Base-by-base conservation (phyloP, 345 rosid species). In the Theobroma cacao region DNA sequence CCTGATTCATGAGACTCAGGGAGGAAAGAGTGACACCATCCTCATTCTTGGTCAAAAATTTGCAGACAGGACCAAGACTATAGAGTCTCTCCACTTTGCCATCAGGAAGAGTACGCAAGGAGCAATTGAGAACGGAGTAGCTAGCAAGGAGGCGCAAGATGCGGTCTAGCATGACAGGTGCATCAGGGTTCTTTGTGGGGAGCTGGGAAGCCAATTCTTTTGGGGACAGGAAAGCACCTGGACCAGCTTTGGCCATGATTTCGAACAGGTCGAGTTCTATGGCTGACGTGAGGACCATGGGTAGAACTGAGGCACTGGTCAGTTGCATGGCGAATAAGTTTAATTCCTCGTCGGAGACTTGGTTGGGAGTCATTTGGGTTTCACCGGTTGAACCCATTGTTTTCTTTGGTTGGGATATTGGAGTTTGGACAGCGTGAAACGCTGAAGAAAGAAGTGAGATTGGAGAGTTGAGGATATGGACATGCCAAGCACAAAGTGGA, bases 281-380 rank as follows among this genome's bases (percentile, higher is more conserved):
- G 75, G 98, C 96, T 1, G 99, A n/a, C 82, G 92, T 93, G 45
- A 95, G 92, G 65, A 86, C 89, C 98, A 93, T 95, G 0, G 99
- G 97, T 8, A 93, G 90, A 48, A 91, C 93, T 1, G 97, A 93
- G 17, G 89, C 91, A 22, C 97, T 87, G 3, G 89, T 80, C 43
- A 95, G 86, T 55, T 92, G 97, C 87, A 93, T 87, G 65, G 97
- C 95, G 66, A 88, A 92, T 52, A 88, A 89, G 76, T 83, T 83
- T 0, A 91, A 92, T 78, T 95, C 98, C 47, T 92, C 94, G 30
- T 95, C 97, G 12, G 88, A 80, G n/a, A 91, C 86, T 52, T 86
- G 87, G 36, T 90, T 79, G 15, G 97, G 94, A 18, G 93, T 89
- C 85, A 95, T 78, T 75, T 93, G 94, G 76, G 91, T 89, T 84